phyloP scores from a whole-genome alignment of 768 basidiomycete genomes.

The Suillus bovinus region DNA sequence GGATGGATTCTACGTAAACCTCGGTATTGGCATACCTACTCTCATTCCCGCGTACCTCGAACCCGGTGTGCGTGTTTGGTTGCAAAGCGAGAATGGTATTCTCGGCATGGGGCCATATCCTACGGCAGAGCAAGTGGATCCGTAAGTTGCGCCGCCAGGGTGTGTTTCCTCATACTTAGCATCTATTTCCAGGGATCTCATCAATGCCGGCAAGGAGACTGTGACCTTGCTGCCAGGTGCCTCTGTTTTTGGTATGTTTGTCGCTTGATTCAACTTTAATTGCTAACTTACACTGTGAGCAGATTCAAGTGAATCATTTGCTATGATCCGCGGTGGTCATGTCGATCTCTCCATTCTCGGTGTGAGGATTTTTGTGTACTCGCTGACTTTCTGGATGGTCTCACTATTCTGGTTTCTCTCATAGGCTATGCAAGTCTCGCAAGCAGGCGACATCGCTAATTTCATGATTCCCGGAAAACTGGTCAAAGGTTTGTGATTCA shows the following conservation, averaged over 20 bases:
- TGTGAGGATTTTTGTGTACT: conserved; percentile 43
- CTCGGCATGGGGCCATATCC: conserved; percentile 92
- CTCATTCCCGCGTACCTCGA: conserved; percentile 80
- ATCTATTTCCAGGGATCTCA: conserved; percentile 62
- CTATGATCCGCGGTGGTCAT: conserved; percentile 97
- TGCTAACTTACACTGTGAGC: conserved; percentile 11
- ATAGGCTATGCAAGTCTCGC: conserved; percentile 94
- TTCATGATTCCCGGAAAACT: conserved; percentile 98
- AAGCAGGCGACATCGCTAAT: conserved; percentile 92
- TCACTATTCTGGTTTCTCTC: conserved; percentile 10
- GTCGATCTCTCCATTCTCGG: conserved; percentile 93
- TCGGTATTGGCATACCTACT: conserved; percentile 92
- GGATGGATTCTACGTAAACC: conserved; percentile 85
- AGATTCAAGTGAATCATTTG: conserved; percentile 94
- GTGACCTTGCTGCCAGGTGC: conserved; percentile 91
- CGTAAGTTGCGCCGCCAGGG: conserved; percentile 50
- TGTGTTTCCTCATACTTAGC: conserved; percentile 11
- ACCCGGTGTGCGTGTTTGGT: conserved; percentile 77
- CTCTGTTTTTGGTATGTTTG: conserved; percentile 78
- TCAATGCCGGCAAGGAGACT: conserved; percentile 95
- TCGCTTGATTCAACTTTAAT: not conserved
- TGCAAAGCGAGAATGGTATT: conserved; percentile 91
- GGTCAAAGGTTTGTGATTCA: conserved; percentile 59
- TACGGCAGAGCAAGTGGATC: conserved; percentile 73
- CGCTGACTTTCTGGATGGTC: not conserved